Conservation (phyloP, 1,284 basidiomycete genomes). For the Microbotryomycetes sp. region DNA sequence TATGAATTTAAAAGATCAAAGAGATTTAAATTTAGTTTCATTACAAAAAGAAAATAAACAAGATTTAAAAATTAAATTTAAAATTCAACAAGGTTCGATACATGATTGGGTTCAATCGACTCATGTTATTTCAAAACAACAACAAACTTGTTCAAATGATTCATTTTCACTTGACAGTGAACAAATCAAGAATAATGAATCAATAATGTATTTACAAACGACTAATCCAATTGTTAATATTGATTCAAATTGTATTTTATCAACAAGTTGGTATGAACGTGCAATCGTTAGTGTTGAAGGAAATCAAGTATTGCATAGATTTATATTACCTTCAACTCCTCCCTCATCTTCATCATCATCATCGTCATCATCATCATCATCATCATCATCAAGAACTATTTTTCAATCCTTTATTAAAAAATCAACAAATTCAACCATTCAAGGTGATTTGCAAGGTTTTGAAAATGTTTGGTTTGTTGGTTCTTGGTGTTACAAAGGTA, state of each 20-base stretch:
- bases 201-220: conserved; percentile 54
- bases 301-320: conserved; percentile 50
- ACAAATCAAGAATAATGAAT: conserved; percentile 3
- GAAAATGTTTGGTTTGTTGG: conserved; percentile 54
- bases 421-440: no score
- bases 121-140: conserved; percentile 45
- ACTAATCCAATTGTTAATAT: conserved; percentile 63
- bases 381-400: no score
- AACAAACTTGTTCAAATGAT: conserved; percentile 41
- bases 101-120: conserved; percentile 50
- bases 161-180: conserved; percentile 35
- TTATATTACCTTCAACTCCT: conserved; percentile 41
- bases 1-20: conserved; percentile 47
- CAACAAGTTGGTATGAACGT: conserved; percentile 56
- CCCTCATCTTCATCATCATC: no score
- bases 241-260: conserved; percentile 50
- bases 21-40: conserved; percentile 57
- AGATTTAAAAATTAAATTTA: conserved; percentile 46
- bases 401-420: no score
- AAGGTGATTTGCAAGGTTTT: background rate
- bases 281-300: conserved; percentile 53
- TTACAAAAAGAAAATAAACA: conserved; percentile 44
- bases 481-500: conserved; percentile 54
- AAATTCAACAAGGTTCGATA: no score
- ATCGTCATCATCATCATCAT: no score